Base-by-base conservation (phyloP, 1,139 yeast species). In the Candida anutae region DNA sequence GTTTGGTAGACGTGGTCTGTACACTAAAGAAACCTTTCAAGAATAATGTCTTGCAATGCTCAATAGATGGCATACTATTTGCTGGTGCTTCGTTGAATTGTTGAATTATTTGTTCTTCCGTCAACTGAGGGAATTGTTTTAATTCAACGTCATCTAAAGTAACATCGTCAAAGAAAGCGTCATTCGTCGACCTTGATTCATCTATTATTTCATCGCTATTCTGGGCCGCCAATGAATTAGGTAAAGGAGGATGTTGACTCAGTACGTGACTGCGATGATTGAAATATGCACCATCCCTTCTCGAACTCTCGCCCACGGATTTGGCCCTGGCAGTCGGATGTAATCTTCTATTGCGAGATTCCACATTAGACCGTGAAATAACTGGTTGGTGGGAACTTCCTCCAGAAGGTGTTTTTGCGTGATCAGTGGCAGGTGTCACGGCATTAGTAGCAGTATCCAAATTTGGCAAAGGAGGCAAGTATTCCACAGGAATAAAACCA, bases 1-100 rank as follows among this genome's bases (percentile, higher is more conserved):
- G 88, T 45, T 87, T 87, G 4, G 95, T 84, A 2, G 96, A 85
- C 0, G 98, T 90, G 1, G 95, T 83, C 55, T 87, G 96, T 25
- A 88, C 97, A 37, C 93, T 79, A 59, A 90, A 90, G 47, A 90
- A 87, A 1, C 97, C 97, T 53, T 88, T 87, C 51, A 90, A 70
- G 60, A 87, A 87, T 39, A 88, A 71, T 3, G 95, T 88, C 56
- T 82, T 82, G 38, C 95, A 95, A 48, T 77, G 84, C 48, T 87
- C 95, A 49, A 88, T 87, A 0, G 95, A 85, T 16, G 94, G 95
- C 96, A 88, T 87, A 11, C 82, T 61, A 28, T 82, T 82, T 2
- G 79, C 74, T 34, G 76, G 73, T n/a, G 90, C 88, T 36, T 58
- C 61, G 28, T 77, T 71, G 41, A 79, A 83, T 42, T 77, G 77